Base-by-base conservation (phyloP, 2,329 filamentous ascomycete genomes). In the Colletotrichum sojae region DNA sequence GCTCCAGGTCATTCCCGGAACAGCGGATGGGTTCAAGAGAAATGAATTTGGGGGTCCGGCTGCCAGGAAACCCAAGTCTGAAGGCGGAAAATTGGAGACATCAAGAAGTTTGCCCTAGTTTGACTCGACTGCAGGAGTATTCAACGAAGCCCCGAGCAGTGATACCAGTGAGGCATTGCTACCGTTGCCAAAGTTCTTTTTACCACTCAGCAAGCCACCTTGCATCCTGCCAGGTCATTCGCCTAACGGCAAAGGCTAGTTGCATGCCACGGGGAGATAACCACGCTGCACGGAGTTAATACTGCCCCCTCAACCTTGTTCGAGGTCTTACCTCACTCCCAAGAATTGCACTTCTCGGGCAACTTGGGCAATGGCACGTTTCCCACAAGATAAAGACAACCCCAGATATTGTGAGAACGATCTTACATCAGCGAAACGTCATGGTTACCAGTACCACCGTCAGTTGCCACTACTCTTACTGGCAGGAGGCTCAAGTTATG, bases 1-100 rank as follows among this genome's bases (percentile, higher is more conserved):
- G 54, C 40, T n/a, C 40, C 18, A 63, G 59, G n/a, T 43, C 36
- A 45, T 51, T 31, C 48, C 40, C 66, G 66, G 62, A 51, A 55
- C 10, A 66, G 18, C 48, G 55, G 67, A 66, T 60, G 55, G 40
- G 20, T 56, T 46, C 5, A 6, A 54, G 31, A 4, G 15, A 31
- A 31, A 27, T 5, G 16, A 51, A 27, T 59, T 20, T 51, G n/a
- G 49, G 46, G 39, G 10, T 36, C 8, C 31, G 31, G 31, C 31
- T 36, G 10, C 8, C 31, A 36, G 31, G 31, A 36, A 36, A 36
- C 9, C 31, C 31, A 36, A 36, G 31, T 10, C 10, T 36, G 31
- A 36, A 10, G 31, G 10, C 31, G 8, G 31, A 36, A 8, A 36
- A 36, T 10, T 36, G 8, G 31, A 36, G 9, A 4, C 31, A 13